Percentiles rank a stretch among this genome's conserved stretches.
Conservation (phyloP, 169 alveolate genomes). For the Ichthyophthirius multifiliis region DNA sequence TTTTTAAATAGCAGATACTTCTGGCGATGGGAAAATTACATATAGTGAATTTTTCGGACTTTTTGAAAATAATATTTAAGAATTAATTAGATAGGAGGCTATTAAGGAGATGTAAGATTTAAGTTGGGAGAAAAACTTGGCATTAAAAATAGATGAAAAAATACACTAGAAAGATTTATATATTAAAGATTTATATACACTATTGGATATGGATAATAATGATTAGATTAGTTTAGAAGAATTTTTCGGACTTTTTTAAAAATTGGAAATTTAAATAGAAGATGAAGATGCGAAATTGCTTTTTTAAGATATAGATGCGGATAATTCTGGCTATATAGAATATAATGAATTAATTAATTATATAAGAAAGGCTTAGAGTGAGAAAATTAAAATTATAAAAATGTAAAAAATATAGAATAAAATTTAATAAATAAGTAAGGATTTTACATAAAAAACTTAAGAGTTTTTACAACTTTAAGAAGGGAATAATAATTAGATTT, state of each 20-base stretch:
- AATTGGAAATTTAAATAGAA: neutral
- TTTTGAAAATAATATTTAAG: conserved; percentile 28
- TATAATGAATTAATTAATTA: conserved; percentile 33
- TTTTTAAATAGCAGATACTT: conserved; percentile 31
- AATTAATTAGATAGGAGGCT: conserved; percentile 1
- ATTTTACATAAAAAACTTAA: conserved; percentile 1
- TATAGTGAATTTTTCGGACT: conserved; percentile 26
- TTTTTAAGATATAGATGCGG: conserved; percentile 34
- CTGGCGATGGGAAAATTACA: conserved; percentile 30
- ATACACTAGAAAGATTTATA: conserved; percentile 26
- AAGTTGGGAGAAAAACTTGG: conserved; percentile 1
- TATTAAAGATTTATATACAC: conserved; percentile 25
- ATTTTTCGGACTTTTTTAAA: conserved; percentile 21
- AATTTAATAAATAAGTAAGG: too few relatives aligned
- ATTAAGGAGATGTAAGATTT: neutral
- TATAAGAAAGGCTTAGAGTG: conserved; percentile 29
- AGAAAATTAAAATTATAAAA: conserved; percentile 16
- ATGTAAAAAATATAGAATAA: conserved; percentile 6
- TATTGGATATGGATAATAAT: conserved; percentile 32
- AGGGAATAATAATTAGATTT: neutral
- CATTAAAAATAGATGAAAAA: conserved; percentile 25
- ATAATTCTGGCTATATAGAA: conserved; percentile 8
- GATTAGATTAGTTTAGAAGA: conserved; percentile 14
- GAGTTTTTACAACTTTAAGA: neutral
- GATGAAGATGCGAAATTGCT: conserved; percentile 7